Evolutionary conservation across 2,329 filamentous ascomycete genomes (phyloP), one percentile per base, ranked within the genome.

Genomic region (Trichoderma simmonsii): DNA sequence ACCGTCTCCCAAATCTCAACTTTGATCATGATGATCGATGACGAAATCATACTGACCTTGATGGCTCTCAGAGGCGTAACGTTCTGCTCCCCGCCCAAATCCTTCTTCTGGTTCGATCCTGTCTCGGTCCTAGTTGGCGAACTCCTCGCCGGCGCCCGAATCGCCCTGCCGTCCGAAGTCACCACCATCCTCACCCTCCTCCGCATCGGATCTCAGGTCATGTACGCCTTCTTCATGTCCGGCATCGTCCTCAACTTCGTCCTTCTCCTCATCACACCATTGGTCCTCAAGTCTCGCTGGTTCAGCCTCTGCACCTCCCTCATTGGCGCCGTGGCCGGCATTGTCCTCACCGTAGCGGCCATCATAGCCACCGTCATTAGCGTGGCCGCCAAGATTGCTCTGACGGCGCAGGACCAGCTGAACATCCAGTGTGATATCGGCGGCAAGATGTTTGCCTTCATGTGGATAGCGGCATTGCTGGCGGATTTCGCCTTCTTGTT

Each of bases 81-180:
- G 0, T 83, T 84, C 74, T 98, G 95, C 82, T 94, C 92, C 8
- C 82, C 83, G 6, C 92, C 94, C 0, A 77, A 89, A 77, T 85
- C 86, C 8, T 85, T 95, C 71, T 98, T 93, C 83, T 97, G 93
- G 91, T 98, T 98, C 84, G 94, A 98, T 80, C 95, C 95, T 0
- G 91, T 97, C 56, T 85, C 91, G 71, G 93, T 98, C 75, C 84
- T 98, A 62, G 85, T 94, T 74, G 89, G 88, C 76, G 92, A 97
- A 82, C 86, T 98, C 32, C 87, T 98, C 11, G 83, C 93, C 12
- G 94, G 94, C 57, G 94, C 94, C 26, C 92, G 90, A 43, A 94
- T 98, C 80, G 92, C 92, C 12, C 86, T 97, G 28, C 95, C 95
- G 12, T 85, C 88, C 34, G 83, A 94, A 73, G 89, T 97, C 76